phyloP scores from a whole-genome alignment of 2,329 filamentous ascomycete species.

The Colletotrichum lupini region DNA sequence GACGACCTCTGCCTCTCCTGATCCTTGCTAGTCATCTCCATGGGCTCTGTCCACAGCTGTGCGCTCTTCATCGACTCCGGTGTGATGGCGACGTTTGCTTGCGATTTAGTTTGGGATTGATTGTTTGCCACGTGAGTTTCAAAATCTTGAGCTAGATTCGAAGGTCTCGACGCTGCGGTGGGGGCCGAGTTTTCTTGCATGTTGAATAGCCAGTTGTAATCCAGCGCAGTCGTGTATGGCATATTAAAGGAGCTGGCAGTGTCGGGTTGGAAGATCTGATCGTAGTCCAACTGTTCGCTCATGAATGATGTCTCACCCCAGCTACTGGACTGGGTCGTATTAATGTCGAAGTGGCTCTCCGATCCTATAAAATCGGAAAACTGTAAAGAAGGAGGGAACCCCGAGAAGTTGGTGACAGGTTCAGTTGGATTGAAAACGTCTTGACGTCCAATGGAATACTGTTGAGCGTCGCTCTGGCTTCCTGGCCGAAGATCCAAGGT shows the following conservation, averaged over 20 bases:
- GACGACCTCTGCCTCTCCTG: conserved; percentile 11
- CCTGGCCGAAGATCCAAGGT: conserved; percentile 5
- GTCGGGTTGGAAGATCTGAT: conserved; percentile 69
- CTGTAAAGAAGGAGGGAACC: conserved; percentile 11
- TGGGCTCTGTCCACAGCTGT: conserved; percentile 38
- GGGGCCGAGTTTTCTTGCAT: conserved; percentile 47
- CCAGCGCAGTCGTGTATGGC: conserved; percentile 71
- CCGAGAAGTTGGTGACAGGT: background rate
- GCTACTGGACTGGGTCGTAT: background rate
- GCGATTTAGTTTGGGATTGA: background rate
- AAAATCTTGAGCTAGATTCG: background rate
- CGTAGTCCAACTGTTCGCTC: conserved; percentile 47
- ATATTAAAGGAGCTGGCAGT: conserved; percentile 74
- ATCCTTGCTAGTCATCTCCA: background rate
- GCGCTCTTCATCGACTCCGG: conserved; percentile 39
- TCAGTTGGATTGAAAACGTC: background rate
- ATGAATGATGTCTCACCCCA: conserved; percentile 8
- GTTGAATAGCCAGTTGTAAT: conserved; percentile 73
- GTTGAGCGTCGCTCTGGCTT: background rate
- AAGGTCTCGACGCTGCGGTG: background rate
- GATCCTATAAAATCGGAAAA: background rate
- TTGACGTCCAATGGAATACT: conserved; percentile 1
- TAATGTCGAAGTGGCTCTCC: background rate
- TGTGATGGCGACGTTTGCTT: conserved; percentile 36
- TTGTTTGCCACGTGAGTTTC: background rate